Percentiles rank a stretch among this genome's conserved stretches.
These are phyloP conservation scores for Penicillium sp. DNA, from an alignment of 2,329 filamentous ascomycete genomes.

Conservation along the genomic window DNA sequence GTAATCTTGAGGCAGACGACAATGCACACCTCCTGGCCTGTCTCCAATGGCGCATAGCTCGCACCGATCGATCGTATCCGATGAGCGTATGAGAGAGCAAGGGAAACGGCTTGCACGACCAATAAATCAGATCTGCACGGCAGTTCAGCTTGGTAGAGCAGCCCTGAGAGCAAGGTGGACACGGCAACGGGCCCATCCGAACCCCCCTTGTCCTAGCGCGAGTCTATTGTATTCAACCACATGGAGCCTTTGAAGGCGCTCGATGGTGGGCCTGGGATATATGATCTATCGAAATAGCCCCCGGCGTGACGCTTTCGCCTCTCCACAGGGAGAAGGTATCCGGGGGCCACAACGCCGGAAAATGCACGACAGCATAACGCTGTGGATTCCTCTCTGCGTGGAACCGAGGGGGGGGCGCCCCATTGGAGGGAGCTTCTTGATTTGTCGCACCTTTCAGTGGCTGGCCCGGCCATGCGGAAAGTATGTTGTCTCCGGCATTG, in stretches of 20 bases:
- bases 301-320: conserved; percentile 7
- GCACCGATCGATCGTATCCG: conserved; percentile 6
- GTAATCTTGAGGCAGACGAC: background rate
- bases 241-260: conserved; percentile 2
- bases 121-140: background rate
- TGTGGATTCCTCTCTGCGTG: conserved; percentile 9
- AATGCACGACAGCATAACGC: conserved; percentile 17
- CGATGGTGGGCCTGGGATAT: background rate
- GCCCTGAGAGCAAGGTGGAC: background rate
- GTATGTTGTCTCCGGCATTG: background rate
- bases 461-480: background rate
- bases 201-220: background rate
- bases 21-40: background rate
- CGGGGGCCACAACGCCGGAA: conserved; percentile 6
- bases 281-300: conserved; percentile 10
- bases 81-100: conserved; percentile 11
- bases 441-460: conserved; percentile 4
- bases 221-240: background rate
- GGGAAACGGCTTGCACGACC: background rate
- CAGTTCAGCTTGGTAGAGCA: background rate
- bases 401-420: conserved; percentile 4
- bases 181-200: background rate
- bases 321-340: conserved; percentile 8
- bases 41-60: background rate
- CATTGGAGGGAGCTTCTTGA: background rate